Percentiles rank a stretch among this genome's conserved stretches.
These are phyloP conservation scores for Russula vinacea DNA, from an alignment of 768 basidiomycete genomes.

Conservation along the genomic window DNA sequence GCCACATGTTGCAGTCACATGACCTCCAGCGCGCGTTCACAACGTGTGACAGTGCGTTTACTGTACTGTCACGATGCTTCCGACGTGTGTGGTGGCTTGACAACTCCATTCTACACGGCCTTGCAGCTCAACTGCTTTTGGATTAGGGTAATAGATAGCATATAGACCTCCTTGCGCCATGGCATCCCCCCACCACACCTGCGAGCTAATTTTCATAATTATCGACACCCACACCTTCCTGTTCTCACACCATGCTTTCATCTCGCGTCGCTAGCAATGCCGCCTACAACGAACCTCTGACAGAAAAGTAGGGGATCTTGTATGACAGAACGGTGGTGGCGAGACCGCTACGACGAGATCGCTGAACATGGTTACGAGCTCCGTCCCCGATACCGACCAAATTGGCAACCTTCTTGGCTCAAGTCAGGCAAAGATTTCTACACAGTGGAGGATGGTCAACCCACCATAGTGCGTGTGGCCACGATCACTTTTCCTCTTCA, in stretches of 20 bases:
- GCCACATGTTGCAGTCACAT: too few relatives aligned
- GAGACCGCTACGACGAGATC: conserved; percentile 10
- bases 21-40: too few relatives aligned
- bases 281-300: background rate
- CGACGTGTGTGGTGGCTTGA: background rate
- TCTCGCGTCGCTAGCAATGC: background rate
- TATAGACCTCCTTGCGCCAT: background rate
- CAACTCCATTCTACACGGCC: background rate
- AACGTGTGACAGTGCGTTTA: too few relatives aligned
- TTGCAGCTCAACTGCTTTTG: background rate
- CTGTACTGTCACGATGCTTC: too few relatives aligned
- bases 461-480: conserved; percentile 13
- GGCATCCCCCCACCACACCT: background rate
- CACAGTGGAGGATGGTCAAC: conserved; percentile 18
- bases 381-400: conserved; percentile 22
- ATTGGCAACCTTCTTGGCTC: conserved; percentile 23
- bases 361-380: conserved; percentile 12
- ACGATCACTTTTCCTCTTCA: background rate
- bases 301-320: conserved; percentile 15
- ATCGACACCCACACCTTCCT: background rate
- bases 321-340: conserved; percentile 24
- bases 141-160: background rate
- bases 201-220: background rate
- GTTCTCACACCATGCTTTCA: conserved; percentile 1
- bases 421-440: conserved; percentile 16